Conservation (phyloP, 2,329 filamentous ascomycete species). For the Mariannaea sp. region DNA sequence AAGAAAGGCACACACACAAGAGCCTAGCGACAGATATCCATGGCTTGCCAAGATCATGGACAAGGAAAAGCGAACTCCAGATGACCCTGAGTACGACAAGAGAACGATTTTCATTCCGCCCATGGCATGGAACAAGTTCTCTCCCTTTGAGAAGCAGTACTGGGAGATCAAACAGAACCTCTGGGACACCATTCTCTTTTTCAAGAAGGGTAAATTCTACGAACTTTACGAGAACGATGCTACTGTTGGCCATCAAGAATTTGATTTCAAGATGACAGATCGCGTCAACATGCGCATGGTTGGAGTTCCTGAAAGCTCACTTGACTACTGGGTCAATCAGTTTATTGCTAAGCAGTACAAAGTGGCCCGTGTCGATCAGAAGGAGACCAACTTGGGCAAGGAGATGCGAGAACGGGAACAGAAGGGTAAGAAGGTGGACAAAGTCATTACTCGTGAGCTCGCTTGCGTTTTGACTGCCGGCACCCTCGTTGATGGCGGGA, state of each 20-base stretch:
- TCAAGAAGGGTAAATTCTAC: conserved; percentile 99
- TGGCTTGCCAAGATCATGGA: conserved; percentile 90
- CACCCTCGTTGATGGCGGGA: conserved; percentile 91
- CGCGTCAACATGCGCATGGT: conserved; percentile 99
- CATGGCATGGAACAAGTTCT: conserved; percentile 78
- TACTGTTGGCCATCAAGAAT: conserved; percentile 92
- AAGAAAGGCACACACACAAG: conserved; percentile 76
- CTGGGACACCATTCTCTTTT: conserved; percentile 97
- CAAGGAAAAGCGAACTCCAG: conserved; percentile 77
- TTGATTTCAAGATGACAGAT: conserved; percentile 96
- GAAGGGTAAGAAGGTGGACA: conserved; percentile 76
- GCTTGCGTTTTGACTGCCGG: conserved; percentile 90
- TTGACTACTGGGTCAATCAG: conserved; percentile 98
- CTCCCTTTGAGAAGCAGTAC: conserved; percentile 96
- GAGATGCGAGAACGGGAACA: conserved; percentile 95
- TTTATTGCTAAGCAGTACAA: conserved; percentile 99
- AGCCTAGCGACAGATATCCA: conserved; percentile 83
- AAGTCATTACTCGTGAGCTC: conserved; percentile 89
- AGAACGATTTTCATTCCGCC: conserved; percentile 90
- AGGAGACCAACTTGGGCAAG: conserved; percentile 93
- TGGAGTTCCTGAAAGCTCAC: conserved; percentile 90
- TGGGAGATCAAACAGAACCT: conserved; percentile 99
- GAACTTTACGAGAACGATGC: conserved; percentile 98
- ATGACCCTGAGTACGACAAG: conserved; percentile 88
- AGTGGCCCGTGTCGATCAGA: conserved; percentile 94